Percentiles rank a stretch among this genome's conserved stretches.
Conservation (phyloP, 805 yeast genomes). For the Schizosaccharomyces lindneri region DNA sequence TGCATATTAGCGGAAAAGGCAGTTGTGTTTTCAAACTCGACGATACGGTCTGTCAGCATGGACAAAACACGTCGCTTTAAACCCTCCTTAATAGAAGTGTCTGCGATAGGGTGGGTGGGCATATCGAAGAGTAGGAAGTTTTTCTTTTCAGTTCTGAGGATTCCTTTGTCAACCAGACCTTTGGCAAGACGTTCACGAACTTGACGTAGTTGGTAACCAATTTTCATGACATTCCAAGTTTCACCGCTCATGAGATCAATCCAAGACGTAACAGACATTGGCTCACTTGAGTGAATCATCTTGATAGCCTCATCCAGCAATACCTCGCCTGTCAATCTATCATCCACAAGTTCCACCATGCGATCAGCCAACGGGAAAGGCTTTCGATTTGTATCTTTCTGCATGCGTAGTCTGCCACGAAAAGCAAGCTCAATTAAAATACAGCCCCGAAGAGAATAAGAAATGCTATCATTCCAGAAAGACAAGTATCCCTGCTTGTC, state of each 20-base stretch:
- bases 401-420: slow-evolving; percentile 66
- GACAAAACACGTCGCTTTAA: slow-evolving; percentile 48
- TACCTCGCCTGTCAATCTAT: slow-evolving; percentile 79
- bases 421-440: slow-evolving; percentile 78
- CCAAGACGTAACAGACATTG: slow-evolving; percentile 68
- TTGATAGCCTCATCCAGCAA: slow-evolving; percentile 79
- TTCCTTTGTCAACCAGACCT: slow-evolving; percentile 91
- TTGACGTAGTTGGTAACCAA: slow-evolving; percentile 85
- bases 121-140: slow-evolving; percentile 85
- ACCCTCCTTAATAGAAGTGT: slow-evolving; percentile 59
- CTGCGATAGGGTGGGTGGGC: slow-evolving; percentile 96
- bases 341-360: slow-evolving; percentile 63
- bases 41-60: slow-evolving; percentile 46
- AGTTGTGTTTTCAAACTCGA: slow-evolving; percentile 23
- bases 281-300: slow-evolving; percentile 65
- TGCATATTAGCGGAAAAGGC: slow-evolving; percentile 48
- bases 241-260: slow-evolving; percentile 76
- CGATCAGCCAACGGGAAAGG: slow-evolving; percentile 74
- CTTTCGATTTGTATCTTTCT: slow-evolving; percentile 77
- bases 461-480: slow-evolving; percentile 94
- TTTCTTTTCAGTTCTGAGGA: slow-evolving; percentile 82
- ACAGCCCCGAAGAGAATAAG: slow-evolving; percentile 88
- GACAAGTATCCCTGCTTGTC: slow-evolving; percentile 85
- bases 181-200: slow-evolving; percentile 90
- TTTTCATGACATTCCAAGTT: slow-evolving; percentile 90